These are phyloP conservation scores for Hanseniaspora meyeri DNA, from an alignment of 805 yeast species.

Conservation along the genomic window DNA sequence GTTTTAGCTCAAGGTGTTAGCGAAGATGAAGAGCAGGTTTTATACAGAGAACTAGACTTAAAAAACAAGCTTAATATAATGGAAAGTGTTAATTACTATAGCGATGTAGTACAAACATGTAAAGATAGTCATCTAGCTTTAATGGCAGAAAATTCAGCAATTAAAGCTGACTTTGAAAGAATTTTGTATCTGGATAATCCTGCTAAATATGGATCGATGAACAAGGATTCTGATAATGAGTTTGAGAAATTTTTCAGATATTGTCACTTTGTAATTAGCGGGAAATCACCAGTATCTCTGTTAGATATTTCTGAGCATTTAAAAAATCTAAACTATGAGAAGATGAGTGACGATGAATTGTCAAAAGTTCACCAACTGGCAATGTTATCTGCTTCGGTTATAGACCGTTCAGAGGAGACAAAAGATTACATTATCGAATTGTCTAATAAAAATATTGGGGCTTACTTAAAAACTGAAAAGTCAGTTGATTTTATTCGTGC, in stretches of 20 bases:
- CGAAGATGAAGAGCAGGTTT: neutral
- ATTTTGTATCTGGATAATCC: neutral
- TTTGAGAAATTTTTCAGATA: slow-evolving; percentile 11
- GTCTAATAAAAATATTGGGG: neutral
- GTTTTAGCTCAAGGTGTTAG: neutral
- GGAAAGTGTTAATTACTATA: neutral
- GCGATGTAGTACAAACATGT: neutral
- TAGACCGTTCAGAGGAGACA: neutral
- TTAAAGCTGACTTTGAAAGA: slow-evolving; percentile 5
- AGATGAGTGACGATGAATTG: neutral
- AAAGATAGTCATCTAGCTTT: neutral
- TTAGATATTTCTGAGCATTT: neutral
- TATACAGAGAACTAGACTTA: neutral
- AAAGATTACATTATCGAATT: neutral
- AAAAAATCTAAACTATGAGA: neutral
- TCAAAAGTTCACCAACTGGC: neutral
- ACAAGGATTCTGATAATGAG: slow-evolving; percentile 1
- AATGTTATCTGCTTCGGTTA: neutral
- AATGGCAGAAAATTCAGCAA: neutral
- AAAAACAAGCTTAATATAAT: neutral
- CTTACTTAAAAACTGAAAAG: neutral
- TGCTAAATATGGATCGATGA: neutral
- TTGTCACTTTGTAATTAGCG: neutral
- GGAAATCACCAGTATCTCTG: neutral
- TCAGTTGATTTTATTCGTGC: neutral